A percentile compares a stretch with the other conserved stretches of the same genome.
Conservation (phyloP, 768 basidiomycete genomes). For the Lentinus tigrinus region DNA sequence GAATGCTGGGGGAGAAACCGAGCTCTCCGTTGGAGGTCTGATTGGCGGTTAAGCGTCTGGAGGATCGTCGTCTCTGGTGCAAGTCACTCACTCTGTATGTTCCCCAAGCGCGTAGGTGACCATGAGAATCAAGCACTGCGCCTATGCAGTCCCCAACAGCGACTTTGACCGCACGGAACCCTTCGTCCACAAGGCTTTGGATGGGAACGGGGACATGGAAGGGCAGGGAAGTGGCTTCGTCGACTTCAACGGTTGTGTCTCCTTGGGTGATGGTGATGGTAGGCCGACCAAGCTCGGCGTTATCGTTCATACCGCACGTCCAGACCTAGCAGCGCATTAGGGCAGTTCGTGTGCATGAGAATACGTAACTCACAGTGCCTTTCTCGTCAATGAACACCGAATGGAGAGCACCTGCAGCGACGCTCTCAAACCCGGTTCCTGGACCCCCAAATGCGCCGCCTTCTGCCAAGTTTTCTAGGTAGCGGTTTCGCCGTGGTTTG, state of each 20-base stretch:
- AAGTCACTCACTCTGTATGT: constrained; percentile 36
- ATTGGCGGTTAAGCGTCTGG: not conserved
- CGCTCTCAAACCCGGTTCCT: constrained; percentile 37
- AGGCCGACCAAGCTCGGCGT: constrained; percentile 10
- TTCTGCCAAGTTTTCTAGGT: constrained; percentile 39
- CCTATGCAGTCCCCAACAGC: constrained; percentile 42
- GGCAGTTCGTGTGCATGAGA: too few relatives aligned
- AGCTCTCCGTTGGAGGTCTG: constrained; percentile 28
- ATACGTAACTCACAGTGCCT: constrained; percentile 33
- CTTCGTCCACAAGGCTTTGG: constrained; percentile 31
- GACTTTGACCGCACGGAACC: constrained; percentile 41
- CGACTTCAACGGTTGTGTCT: not conserved
- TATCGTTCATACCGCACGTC: constrained; percentile 15
- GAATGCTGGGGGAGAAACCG: constrained; percentile 27
- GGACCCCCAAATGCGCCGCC: constrained; percentile 34
- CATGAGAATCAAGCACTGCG: constrained; percentile 38
- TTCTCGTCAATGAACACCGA: constrained; percentile 42
- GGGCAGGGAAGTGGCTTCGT: not conserved
- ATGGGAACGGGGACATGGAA: constrained; percentile 21
- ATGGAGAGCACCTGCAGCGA: constrained; percentile 47
- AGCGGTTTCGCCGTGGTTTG: constrained; percentile 30
- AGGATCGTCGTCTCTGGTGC: not conserved
- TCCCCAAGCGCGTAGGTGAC: constrained; percentile 45
- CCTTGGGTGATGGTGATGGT: not conserved
- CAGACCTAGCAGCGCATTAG: constrained; percentile 1